phyloP scores from a whole-genome alignment of 1,284 basidiomycete species.

The Sporisorium graminicola region DNA sequence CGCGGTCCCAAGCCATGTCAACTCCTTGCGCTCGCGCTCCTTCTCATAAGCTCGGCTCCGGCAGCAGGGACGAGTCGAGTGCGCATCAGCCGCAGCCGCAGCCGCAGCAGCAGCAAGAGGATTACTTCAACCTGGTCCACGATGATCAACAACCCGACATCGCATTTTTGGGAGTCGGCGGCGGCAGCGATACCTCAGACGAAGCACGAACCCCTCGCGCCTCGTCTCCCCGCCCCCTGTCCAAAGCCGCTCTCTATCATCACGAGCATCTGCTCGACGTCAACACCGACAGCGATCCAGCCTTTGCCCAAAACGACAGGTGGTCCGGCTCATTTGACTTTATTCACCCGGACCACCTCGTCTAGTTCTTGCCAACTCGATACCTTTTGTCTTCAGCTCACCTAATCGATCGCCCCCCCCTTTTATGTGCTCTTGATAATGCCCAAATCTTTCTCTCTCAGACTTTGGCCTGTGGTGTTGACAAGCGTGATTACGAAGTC shows the following conservation, averaged over 20 bases:
- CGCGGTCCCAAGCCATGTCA: constrained; percentile 17
- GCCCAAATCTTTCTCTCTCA: background rate
- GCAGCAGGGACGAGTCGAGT: background rate
- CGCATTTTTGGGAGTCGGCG: constrained; percentile 4
- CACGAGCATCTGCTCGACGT: constrained; percentile 6
- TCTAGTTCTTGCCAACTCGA: constrained; percentile 3
- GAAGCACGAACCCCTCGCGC: constrained; percentile 49
- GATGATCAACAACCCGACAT: constrained; percentile 13
- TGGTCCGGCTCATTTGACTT: constrained; percentile 34
- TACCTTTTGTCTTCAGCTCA: background rate
- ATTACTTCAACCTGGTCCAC: constrained; percentile 45
- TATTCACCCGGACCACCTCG: constrained; percentile 50
- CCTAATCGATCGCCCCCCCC: background rate
- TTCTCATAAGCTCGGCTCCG: too few relatives aligned
- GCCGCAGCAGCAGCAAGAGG: constrained; percentile 11
- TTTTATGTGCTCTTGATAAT: constrained; percentile 5
- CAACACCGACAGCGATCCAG: background rate
- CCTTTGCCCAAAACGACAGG: background rate
- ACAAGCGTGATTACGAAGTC: background rate
- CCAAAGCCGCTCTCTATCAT: constrained; percentile 15
- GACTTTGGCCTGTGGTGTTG: too few relatives aligned
- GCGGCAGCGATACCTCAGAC: constrained; percentile 43
- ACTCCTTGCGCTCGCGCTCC: background rate
- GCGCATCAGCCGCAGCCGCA: background rate
- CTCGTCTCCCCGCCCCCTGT: constrained; percentile 31